Evolutionary conservation across 805 yeast genomes (phyloP).

Genomic region (Candida jianshihensis): DNA sequence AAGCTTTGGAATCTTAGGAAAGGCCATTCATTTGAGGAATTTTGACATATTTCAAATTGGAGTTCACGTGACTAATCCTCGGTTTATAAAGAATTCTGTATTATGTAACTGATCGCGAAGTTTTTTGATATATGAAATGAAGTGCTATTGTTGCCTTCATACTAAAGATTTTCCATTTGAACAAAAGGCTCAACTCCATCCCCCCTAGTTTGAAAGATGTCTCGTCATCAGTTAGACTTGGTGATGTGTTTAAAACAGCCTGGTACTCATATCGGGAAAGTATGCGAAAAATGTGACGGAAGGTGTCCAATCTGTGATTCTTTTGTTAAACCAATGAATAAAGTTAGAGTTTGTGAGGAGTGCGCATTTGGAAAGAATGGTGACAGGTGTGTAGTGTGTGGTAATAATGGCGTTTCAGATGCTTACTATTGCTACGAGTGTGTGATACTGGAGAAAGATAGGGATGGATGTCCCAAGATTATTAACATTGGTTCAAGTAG

Average conservation of each 20-base stretch:
- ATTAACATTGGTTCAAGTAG: slow-evolving; percentile 73
- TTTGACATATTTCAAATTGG: too few relatives aligned
- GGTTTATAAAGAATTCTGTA: too few relatives aligned
- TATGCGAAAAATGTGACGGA: slow-evolving; percentile 87
- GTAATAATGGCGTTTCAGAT: slow-evolving; percentile 52
- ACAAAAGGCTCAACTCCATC: too few relatives aligned
- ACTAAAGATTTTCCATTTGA: too few relatives aligned
- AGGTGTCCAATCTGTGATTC: slow-evolving; percentile 89
- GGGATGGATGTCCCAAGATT: slow-evolving; percentile 91
- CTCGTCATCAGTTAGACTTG: slow-evolving; percentile 83
- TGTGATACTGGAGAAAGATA: slow-evolving; percentile 65
- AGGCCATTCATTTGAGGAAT: too few relatives aligned
- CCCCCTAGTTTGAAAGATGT: too few relatives aligned
- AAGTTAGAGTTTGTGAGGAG: slow-evolving; percentile 74
- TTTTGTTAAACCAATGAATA: slow-evolving; percentile 59
- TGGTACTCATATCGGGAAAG: slow-evolving; percentile 60
- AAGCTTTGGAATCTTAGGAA: too few relatives aligned
- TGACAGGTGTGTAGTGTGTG: slow-evolving; percentile 75
- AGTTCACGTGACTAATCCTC: too few relatives aligned
- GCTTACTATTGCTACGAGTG: slow-evolving; percentile 88
- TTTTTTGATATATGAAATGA: too few relatives aligned
- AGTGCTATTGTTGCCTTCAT: too few relatives aligned
- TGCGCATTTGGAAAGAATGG: slow-evolving; percentile 69
- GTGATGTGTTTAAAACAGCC: slow-evolving; percentile 81
- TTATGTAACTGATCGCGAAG: too few relatives aligned